A percentile compares a stretch with the other conserved stretches of the same genome.
Evolutionary conservation across 257 asterid genomes (phyloP).

Genomic region (Fraxinus americana): DNA sequence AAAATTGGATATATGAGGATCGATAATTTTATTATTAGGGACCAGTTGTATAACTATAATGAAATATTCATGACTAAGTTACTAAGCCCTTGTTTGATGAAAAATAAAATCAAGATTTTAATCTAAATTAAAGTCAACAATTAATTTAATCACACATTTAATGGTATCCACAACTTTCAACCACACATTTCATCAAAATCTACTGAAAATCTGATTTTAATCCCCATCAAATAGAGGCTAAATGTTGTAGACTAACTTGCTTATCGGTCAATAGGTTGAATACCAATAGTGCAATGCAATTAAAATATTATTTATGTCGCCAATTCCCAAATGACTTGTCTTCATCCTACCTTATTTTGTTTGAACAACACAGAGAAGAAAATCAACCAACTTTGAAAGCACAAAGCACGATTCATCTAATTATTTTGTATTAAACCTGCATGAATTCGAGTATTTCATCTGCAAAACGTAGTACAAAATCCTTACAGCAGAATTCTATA

Average conservation of each 20-base stretch:
- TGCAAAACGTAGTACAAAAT: neutral
- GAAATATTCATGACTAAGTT: too few relatives aligned
- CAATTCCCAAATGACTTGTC: neutral
- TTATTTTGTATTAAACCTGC: neutral
- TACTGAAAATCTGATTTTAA: too few relatives aligned
- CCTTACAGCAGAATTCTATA: neutral
- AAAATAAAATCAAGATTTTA: too few relatives aligned
- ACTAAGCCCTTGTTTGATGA: too few relatives aligned
- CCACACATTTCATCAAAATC: too few relatives aligned
- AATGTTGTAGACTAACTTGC: too few relatives aligned
- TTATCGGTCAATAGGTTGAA: neutral
- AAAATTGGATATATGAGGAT: neutral
- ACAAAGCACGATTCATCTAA: neutral
- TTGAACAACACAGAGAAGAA: neutral
- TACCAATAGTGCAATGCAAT: neutral
- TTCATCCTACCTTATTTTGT: too few relatives aligned
- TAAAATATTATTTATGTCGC: neutral
- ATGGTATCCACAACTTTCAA: too few relatives aligned
- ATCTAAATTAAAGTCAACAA: too few relatives aligned
- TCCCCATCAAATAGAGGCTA: too few relatives aligned
- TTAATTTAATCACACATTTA: too few relatives aligned
- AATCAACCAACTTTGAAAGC: neutral
- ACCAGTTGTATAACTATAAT: too few relatives aligned
- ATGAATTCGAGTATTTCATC: neutral
- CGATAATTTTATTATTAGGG: neutral